Base-by-base conservation (phyloP, 2,329 filamentous ascomycete species). In the Trichoderma harzianum region DNA sequence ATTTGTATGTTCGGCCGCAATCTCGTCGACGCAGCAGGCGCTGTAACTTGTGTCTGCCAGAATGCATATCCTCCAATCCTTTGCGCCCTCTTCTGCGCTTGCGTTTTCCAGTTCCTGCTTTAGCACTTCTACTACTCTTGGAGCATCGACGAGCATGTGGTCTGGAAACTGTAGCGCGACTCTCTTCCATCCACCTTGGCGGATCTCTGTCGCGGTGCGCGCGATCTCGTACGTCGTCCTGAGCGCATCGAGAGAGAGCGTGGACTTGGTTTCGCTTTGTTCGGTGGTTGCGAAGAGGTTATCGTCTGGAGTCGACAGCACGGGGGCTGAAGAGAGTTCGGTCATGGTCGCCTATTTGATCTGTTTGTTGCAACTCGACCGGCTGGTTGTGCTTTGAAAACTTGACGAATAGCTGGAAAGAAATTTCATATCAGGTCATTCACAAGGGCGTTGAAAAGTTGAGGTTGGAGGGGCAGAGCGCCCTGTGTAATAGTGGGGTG, bases 101-200 rank as follows among this genome's bases (percentile, higher is more conserved):
- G 69, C 68, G 3, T 5, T 36, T 39, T 61, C 66, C 6, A 83
- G 74, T 65, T 81, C 79, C 8, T 73, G 73, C 0, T 73, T 70
- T 2, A 84, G 82, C 0, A 89, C 84, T 69, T 91, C 89, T 71
- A 92, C 94, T 0, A 98, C 93, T 71, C 92, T 87, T 6, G 94
- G 92, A 10, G 93, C 93, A 85, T 99, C 94, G 1, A 89, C 86
- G 1, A 99, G 87, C 93, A 98, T 97, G 32, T 91, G 87, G 82
- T 99, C 96, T 0, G 96, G 95, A 76, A 99, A 98, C 79, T 99
- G 96, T n/a, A 99, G 84, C 1, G 94, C 96, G 36, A 99, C 88
- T 65, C 92, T 88, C 74, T 83, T 88, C 88, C 93, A 97, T 80
- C 86, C 86, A 57, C 90, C 92, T 6, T 85, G 82, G n/a, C 86